A percentile compares a stretch with the other conserved stretches of the same genome.
phyloP scores from a whole-genome alignment of 768 basidiomycete species.

The Boletus insuetus region DNA sequence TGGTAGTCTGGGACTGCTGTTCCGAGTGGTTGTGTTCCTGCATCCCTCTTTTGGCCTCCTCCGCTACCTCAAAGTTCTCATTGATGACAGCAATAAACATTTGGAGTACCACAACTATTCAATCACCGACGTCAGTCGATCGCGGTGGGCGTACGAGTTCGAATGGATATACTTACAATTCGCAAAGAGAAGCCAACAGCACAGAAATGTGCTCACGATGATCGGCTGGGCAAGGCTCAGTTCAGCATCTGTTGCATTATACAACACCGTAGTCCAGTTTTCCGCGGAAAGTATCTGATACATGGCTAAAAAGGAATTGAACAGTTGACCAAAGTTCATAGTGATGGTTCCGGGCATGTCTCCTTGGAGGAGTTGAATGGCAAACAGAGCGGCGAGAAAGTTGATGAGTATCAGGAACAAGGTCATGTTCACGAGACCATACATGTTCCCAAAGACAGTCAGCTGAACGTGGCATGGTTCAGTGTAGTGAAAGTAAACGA shows the following conservation, averaged over 20 bases:
- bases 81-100: slow-evolving; percentile 98
- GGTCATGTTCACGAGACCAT: slow-evolving; percentile 87
- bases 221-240: slow-evolving; percentile 61
- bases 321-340: slow-evolving; percentile 80
- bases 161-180: slow-evolving; percentile 60
- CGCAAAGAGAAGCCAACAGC: slow-evolving; percentile 85
- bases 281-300: slow-evolving; percentile 93
- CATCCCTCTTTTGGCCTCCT: slow-evolving; percentile 80
- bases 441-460: slow-evolving; percentile 88
- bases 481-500: slow-evolving; percentile 3
- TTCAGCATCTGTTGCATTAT: slow-evolving; percentile 60
- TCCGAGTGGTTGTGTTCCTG: slow-evolving; percentile 74
- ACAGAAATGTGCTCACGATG: slow-evolving; percentile 67
- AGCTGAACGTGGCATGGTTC: slow-evolving; percentile 43
- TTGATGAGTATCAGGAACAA: slow-evolving; percentile 90
- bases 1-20: slow-evolving; percentile 49
- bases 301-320: slow-evolving; percentile 79
- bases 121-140: slow-evolving; percentile 5
- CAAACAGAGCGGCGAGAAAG: slow-evolving; percentile 78
- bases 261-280: slow-evolving; percentile 84
- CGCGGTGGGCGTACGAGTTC: background rate
- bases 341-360: slow-evolving; percentile 53
- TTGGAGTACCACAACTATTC: slow-evolving; percentile 80
- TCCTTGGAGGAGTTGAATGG: slow-evolving; percentile 81
- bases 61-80: slow-evolving; percentile 91